These are phyloP conservation scores for Astrothelium subdiscretum DNA, from an alignment of 495 filamentous ascomycete species.

Conservation along the genomic window DNA sequence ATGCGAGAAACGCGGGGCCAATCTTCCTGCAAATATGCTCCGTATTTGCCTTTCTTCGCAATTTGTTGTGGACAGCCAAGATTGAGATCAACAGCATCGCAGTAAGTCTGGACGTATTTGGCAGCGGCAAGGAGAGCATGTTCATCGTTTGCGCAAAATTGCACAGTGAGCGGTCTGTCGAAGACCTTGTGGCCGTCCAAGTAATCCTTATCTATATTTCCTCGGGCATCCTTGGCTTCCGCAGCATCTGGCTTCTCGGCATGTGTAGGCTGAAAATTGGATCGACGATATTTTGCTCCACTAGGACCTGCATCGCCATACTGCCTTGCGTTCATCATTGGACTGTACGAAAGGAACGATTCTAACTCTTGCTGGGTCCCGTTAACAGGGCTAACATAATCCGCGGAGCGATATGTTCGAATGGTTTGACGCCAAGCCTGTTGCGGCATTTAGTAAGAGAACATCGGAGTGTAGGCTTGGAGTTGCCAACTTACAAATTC, in stretches of 20 bases:
- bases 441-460: neutral
- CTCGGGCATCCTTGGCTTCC: slow-evolving; percentile 7
- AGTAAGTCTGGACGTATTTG: slow-evolving; percentile 62
- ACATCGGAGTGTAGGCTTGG: neutral
- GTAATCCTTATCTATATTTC: slow-evolving; percentile 26
- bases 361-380: neutral
- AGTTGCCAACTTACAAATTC: slow-evolving; percentile 98
- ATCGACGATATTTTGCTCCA: slow-evolving; percentile 52
- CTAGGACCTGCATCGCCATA: slow-evolving; percentile 47
- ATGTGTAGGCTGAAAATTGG: slow-evolving; percentile 42
- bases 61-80: slow-evolving; percentile 98
- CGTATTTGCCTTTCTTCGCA: slow-evolving; percentile 79
- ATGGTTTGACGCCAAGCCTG: slow-evolving; percentile 1
- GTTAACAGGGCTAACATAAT: neutral
- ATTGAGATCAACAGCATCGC: slow-evolving; percentile 93
- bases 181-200: slow-evolving; percentile 76
- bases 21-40: slow-evolving; percentile 89
- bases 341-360: slow-evolving; percentile 65
- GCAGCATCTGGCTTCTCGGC: neutral
- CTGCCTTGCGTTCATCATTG: slow-evolving; percentile 88
- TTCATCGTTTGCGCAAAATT: slow-evolving; percentile 91
- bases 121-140: slow-evolving; percentile 67
- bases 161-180: slow-evolving; percentile 85
- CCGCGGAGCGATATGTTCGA: neutral
- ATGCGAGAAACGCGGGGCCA: slow-evolving; percentile 68